A percentile compares a stretch with the other conserved stretches of the same genome.
phyloP scores from a whole-genome alignment of 805 yeast genomes.

The Zygotorulaspora danielsina region DNA sequence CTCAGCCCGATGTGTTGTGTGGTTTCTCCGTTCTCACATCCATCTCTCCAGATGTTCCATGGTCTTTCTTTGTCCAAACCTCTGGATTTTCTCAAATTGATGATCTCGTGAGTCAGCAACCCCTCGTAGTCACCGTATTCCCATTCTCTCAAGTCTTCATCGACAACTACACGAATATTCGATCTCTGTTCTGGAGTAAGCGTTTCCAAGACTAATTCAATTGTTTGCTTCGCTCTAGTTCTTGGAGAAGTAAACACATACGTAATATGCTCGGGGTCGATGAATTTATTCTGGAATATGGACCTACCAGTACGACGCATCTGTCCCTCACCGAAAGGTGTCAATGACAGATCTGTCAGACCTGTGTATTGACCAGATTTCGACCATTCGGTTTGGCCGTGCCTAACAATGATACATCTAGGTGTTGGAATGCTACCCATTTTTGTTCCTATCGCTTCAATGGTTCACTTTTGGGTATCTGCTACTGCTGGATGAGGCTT shows the following conservation, averaged over 20 bases:
- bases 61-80: conserved; percentile 50
- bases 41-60: conserved; percentile 89
- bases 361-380: conserved; percentile 91
- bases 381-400: conserved; percentile 95
- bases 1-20: conserved; percentile 63
- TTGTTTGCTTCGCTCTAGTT: conserved; percentile 70
- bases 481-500: too few relatives aligned
- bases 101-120: conserved; percentile 60
- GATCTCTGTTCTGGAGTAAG: conserved; percentile 42
- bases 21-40: conserved; percentile 87
- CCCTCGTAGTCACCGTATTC: conserved; percentile 97
- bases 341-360: conserved; percentile 72
- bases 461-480: too few relatives aligned
- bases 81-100: conserved; percentile 50
- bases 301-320: conserved; percentile 69
- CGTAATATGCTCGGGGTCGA: conserved; percentile 60
- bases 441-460: too few relatives aligned
- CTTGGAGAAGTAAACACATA: conserved; percentile 79
- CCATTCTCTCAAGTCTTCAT: conserved; percentile 86
- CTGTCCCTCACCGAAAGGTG: conserved; percentile 71
- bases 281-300: conserved; percentile 53
- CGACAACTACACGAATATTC: conserved; percentile 44
- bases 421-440: conserved; percentile 45
- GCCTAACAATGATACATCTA: conserved; percentile 68
- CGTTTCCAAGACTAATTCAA: conserved; percentile 53